Evolutionary conservation across 73 alveolate species (phyloP), one percentile per base, ranked within the genome.

Genomic region (Effrenium voratum): DNA sequence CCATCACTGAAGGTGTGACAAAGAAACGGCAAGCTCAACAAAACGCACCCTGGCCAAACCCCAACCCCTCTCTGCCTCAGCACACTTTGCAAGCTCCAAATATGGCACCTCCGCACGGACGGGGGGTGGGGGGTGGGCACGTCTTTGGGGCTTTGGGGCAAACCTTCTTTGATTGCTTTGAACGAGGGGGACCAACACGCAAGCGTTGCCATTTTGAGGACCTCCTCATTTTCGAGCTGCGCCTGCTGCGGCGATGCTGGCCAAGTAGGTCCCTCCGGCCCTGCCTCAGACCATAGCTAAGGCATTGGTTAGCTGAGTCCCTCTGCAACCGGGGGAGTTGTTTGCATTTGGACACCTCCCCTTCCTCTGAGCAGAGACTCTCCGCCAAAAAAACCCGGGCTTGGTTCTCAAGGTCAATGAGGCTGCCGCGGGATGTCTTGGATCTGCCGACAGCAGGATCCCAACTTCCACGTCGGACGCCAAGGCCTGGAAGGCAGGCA

Each of bases 51-150:
- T 19, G 28, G 88, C 88, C 38, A 77, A 19, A 8, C n/a, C 6
- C 57, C 63, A n/a, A 8, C 0, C 60, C n/a, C 40, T 12, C 49
- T 12, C 57, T 41, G 41, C 82, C 85, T 87, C 95, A 43, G 84
- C 55, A 45, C 40, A 84, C 43, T 38, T 52, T 32, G 95, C 95
- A 45, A 87, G 95, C 72, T 87, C 84, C 84, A 36, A 8, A 47
- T 87, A 87, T 6, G 95, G 95, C 66, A 87, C 95, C 94, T 85
- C 26, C 57, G n/a, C n/a, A n/a, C n/a, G n/a, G n/a, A n/a, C n/a
- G n/a, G n/a, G n/a, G n/a, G n/a, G n/a, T n/a, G n/a, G n/a, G n/a
- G n/a, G n/a, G n/a, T n/a, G n/a, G n/a, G n/a, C n/a, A n/a, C n/a
- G n/a, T n/a, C n/a, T n/a, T n/a, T n/a, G n/a, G n/a, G n/a, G n/a